Evolutionary conservation across 306 rosid genomes (phyloP), one percentile per base, ranked within the genome.

Genomic region (Rosa rugosa): DNA sequence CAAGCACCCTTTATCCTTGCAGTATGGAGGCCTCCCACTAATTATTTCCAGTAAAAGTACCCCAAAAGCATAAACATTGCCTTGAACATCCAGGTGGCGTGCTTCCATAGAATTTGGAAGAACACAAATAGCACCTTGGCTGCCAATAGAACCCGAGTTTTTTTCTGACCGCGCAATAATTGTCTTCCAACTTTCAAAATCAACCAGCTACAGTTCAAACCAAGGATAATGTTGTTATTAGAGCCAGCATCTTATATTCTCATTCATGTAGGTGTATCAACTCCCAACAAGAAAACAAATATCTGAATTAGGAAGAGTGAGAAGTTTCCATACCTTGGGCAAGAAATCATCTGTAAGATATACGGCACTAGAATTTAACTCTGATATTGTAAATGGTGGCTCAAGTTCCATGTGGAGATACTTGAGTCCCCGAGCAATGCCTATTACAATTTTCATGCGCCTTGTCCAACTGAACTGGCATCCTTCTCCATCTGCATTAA

Each of bases 121-220:
- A 72, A 93, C 83, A 73, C 97, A 96, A 73, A 84, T 77, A 74
- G 87, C 85, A 63, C 98, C 99, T 86, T 91, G 92, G 83, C 86
- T 88, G 65, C 87, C 87, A 72, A 96, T 82, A 42, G 97, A 71
- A 73, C 91, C 94, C 4, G 94, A 90, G 82, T 91, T 90, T 82
- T 87, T 91, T 81, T 93, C 99, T 27, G 96, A 91, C 88, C 98
- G 89, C 63, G 87, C 90, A 72, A 96, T 91, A 82, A 96, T 93
- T 71, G 96, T 83, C 87, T 96, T 96, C 98, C 99, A 96, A 86
- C 98, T 87, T 85, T 96, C 99, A 82, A 96, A 96, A 83, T 96
- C 98, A 83, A 96, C 94, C 80, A 96, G 81, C 99, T 96, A 89
- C 88, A 87, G 64, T 69, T 66, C 34, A 77, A 82, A 75, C n/a